Evolutionary conservation across 345 rosid species (phyloP).

Genomic region (Eucalyptus brandiana): DNA sequence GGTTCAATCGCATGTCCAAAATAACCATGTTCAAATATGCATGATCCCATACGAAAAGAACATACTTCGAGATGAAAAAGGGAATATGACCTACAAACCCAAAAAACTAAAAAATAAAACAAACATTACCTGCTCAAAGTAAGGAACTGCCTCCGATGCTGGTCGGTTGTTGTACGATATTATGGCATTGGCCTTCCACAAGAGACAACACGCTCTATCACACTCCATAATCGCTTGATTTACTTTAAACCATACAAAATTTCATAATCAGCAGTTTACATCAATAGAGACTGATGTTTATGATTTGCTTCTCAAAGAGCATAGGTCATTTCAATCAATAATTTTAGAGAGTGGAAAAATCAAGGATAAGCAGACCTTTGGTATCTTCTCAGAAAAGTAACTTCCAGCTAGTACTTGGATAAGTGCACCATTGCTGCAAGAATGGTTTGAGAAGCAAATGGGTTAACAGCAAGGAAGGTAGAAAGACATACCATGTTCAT

Average conservation of each 20-base stretch:
- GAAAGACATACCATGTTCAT: background rate
- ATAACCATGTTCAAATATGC: background rate
- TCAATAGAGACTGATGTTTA: background rate
- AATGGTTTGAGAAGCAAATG: background rate
- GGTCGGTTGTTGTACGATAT: conserved; percentile 94
- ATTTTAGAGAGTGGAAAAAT: background rate
- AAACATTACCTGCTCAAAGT: conserved; percentile 80
- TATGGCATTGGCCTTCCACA: conserved; percentile 83
- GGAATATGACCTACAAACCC: background rate
- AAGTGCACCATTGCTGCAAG: conserved; percentile 84
- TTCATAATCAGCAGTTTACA: conserved; percentile 1
- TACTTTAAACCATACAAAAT: conserved; percentile 5
- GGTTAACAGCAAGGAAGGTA: background rate
- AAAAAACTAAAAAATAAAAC: background rate
- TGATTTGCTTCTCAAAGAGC: background rate
- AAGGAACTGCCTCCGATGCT: conserved; percentile 95
- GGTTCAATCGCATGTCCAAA: background rate
- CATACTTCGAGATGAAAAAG: background rate
- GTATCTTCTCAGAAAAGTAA: conserved; percentile 78
- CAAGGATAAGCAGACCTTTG: conserved; percentile 48
- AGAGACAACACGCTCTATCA: conserved; percentile 36
- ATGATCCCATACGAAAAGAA: background rate
- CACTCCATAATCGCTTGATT: conserved; percentile 7
- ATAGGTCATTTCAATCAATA: background rate
- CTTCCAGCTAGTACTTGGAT: conserved; percentile 84